These are phyloP conservation scores for Penicillium sp. DNA, from an alignment of 2,329 filamentous ascomycete species.

Conservation along the genomic window DNA sequence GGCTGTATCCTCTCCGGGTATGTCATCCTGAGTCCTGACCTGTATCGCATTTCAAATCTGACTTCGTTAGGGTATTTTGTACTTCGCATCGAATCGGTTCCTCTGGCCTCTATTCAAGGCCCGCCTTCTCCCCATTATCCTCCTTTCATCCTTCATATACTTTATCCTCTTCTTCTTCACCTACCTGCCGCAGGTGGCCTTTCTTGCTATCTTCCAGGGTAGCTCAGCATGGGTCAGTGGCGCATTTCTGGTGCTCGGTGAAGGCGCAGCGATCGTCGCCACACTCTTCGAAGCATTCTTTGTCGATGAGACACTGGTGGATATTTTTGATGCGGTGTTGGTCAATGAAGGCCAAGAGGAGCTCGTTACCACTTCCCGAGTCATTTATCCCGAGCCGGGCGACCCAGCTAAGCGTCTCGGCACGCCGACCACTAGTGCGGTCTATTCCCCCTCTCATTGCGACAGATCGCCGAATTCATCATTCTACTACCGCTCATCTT, in stretches of 20 bases:
- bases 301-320: conserved; percentile 72
- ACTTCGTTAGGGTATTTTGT: conserved; percentile 64
- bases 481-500: conserved; percentile 79
- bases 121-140: conserved; percentile 72
- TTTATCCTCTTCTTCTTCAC: conserved; percentile 81
- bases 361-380: conserved; percentile 63
- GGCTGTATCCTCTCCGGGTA: conserved; percentile 50
- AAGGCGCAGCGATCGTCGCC: conserved; percentile 60
- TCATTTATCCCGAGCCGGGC: conserved; percentile 63
- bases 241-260: conserved; percentile 73
- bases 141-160: conserved; percentile 80
- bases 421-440: conserved; percentile 69
- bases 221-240: conserved; percentile 85
- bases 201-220: conserved; percentile 85
- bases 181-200: conserved; percentile 83
- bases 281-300: conserved; percentile 75
- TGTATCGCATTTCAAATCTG: conserved; percentile 2
- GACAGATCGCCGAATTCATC: conserved; percentile 85
- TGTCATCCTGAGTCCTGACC: conserved; percentile 14
- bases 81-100: conserved; percentile 71
- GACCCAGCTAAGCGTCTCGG: conserved; percentile 76
- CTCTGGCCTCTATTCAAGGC: conserved; percentile 77
- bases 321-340: conserved; percentile 81
- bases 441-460: conserved; percentile 82
- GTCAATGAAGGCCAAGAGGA: conserved; percentile 68